phyloP scores from a whole-genome alignment of 768 basidiomycete species.

The Amyloporia xantha region DNA sequence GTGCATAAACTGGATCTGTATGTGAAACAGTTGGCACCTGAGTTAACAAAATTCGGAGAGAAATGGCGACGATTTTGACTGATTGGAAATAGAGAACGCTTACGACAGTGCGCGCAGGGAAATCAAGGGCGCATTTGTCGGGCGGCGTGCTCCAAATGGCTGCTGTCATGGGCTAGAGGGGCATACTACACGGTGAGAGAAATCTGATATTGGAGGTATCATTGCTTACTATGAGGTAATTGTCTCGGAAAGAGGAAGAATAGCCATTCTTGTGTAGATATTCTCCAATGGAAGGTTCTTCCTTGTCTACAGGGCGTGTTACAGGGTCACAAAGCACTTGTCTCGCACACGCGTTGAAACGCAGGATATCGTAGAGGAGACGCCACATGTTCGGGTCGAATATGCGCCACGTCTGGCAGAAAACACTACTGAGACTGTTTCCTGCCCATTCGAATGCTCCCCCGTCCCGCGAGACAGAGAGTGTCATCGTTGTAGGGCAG shows the following conservation, averaged over 20 bases:
- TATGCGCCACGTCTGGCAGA: constrained; percentile 58
- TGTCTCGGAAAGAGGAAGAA: constrained; percentile 59
- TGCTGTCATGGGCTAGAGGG: constrained; percentile 60
- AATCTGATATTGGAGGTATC: not conserved
- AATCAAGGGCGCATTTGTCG: constrained; percentile 59
- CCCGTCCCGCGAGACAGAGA: constrained; percentile 64
- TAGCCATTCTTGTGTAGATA: constrained; percentile 59
- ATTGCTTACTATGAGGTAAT: constrained; percentile 64
- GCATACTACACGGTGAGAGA: no score
- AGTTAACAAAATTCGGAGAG: not conserved
- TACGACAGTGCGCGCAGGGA: constrained; percentile 64
- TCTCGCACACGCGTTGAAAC: constrained; percentile 67
- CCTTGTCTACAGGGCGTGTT: constrained; percentile 17
- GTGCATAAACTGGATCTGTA: constrained; percentile 60
- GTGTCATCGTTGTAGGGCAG: constrained; percentile 67
- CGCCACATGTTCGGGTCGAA: constrained; percentile 65
- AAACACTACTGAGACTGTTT: constrained; percentile 51
- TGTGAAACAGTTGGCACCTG: not conserved
- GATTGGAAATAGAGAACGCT: constrained; percentile 5
- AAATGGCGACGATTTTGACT: not conserved
- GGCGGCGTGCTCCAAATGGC: constrained; percentile 78
- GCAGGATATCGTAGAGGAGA: constrained; percentile 61
- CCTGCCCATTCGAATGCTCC: constrained; percentile 78
- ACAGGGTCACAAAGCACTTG: constrained; percentile 31
- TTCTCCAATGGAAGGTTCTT: constrained; percentile 42